phyloP scores from a whole-genome alignment of 805 yeast genomes.

The Kuraishia hungarica region DNA sequence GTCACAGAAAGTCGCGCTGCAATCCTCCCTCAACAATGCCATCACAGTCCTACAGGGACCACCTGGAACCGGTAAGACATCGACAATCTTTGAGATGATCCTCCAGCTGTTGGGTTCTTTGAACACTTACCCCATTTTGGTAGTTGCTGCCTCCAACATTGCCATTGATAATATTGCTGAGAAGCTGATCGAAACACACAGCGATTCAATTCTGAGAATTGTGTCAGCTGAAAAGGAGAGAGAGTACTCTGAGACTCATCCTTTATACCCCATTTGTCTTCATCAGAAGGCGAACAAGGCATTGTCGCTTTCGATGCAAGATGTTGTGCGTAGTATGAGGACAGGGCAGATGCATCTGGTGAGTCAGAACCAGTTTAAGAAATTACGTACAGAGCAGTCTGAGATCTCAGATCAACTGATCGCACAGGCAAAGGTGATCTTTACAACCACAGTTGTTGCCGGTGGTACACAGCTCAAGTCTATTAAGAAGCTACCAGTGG shows the following conservation, averaged over 20 bases:
- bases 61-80: slow-evolving; percentile 85
- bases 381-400: slow-evolving; percentile 34
- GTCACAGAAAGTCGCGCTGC: slow-evolving; percentile 48
- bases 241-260: slow-evolving; percentile 43
- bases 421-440: slow-evolving; percentile 60
- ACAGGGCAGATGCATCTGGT: neutral
- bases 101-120: slow-evolving; percentile 46
- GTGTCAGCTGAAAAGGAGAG: slow-evolving; percentile 46
- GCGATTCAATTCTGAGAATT: slow-evolving; percentile 35
- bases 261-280: slow-evolving; percentile 43
- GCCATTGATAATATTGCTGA: slow-evolving; percentile 75
- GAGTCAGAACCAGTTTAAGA: slow-evolving; percentile 39
- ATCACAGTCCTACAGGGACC: slow-evolving; percentile 78
- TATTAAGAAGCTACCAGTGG: slow-evolving; percentile 42
- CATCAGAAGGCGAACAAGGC: slow-evolving; percentile 37
- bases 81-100: slow-evolving; percentile 71
- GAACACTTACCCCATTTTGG: slow-evolving; percentile 54
- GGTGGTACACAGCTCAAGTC: slow-evolving; percentile 58
- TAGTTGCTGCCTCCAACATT: slow-evolving; percentile 69
- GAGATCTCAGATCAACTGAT: slow-evolving; percentile 40
- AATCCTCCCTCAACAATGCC: slow-evolving; percentile 40
- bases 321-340: neutral
- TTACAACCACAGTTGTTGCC: slow-evolving; percentile 66
- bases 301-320: neutral
- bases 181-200: slow-evolving; percentile 33